Conservation (phyloP, 352 stramenopile species). For the Pythium phragmiticola region DNA sequence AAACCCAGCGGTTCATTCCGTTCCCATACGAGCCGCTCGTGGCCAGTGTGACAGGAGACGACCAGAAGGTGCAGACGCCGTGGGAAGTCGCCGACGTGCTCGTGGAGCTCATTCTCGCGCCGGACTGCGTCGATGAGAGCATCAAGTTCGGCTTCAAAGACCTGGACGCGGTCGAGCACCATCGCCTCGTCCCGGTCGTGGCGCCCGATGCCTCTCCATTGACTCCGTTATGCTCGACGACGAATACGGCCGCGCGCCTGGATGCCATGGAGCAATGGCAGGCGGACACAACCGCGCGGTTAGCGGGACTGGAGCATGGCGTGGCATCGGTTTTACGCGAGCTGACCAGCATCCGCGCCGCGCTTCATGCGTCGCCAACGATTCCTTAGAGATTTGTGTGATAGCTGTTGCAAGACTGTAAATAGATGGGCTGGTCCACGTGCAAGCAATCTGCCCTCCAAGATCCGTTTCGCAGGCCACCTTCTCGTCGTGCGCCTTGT, state of each 20-base stretch:
- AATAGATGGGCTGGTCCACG: not conserved
- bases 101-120: slow-evolving; percentile 17
- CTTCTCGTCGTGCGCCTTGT: not conserved
- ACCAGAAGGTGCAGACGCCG: slow-evolving; percentile 3
- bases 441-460: no score
- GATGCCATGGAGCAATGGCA: slow-evolving; percentile 18
- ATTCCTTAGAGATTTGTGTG: not conserved
- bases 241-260: not conserved
- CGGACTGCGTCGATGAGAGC: slow-evolving; percentile 17
- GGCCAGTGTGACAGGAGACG: not conserved
- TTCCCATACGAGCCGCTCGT: slow-evolving; percentile 26
- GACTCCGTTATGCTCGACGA: not conserved
- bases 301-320: slow-evolving; percentile 5
- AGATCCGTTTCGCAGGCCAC: not conserved
- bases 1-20: slow-evolving; percentile 16
- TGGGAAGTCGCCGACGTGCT: slow-evolving; percentile 21
- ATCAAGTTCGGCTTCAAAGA: slow-evolving; percentile 25
- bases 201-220: not conserved
- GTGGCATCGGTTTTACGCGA: slow-evolving; percentile 11
- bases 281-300: slow-evolving; percentile 2
- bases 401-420: not conserved
- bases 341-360: slow-evolving; percentile 7
- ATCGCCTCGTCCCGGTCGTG: slow-evolving; percentile 12
- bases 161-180: slow-evolving; percentile 14
- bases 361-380: not conserved